Percentiles rank a stretch among this genome's conserved stretches.
These are phyloP conservation scores for Fusarium sp. DNA, from an alignment of 2,329 filamentous ascomycete species.

Conservation along the genomic window DNA sequence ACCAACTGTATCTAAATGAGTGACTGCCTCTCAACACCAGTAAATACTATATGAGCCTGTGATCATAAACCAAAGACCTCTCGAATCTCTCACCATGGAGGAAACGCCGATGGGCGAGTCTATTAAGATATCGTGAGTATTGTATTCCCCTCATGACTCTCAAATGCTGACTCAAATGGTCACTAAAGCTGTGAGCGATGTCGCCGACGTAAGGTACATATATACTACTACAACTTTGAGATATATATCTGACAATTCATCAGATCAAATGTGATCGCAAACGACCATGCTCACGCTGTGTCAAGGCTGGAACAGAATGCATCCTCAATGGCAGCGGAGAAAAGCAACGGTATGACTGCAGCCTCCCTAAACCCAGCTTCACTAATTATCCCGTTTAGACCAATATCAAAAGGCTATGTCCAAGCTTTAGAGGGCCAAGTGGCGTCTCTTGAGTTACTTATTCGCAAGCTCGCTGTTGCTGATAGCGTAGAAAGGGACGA, in stretches of 20 bases:
- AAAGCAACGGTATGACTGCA: constrained; percentile 54
- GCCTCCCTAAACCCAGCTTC: neutral
- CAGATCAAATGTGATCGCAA: constrained; percentile 67
- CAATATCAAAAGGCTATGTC: constrained; percentile 60
- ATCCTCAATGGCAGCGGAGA: constrained; percentile 57
- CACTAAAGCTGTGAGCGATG: constrained; percentile 57
- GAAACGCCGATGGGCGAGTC: constrained; percentile 53
- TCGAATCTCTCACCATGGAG: constrained; percentile 43
- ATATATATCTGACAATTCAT: neutral
- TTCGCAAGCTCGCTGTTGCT: constrained; percentile 58
- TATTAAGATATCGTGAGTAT: constrained; percentile 54
- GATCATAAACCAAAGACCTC: neutral
- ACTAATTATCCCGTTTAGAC: constrained; percentile 48
- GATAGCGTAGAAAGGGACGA: constrained; percentile 55
- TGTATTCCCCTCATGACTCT: constrained; percentile 20
- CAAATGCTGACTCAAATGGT: constrained; percentile 20
- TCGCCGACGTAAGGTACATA: constrained; percentile 56
- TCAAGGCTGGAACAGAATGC: constrained; percentile 57
- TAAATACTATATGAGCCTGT: neutral
- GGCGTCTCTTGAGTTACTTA: constrained; percentile 59
- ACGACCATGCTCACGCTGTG: constrained; percentile 63
- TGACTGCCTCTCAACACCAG: neutral
- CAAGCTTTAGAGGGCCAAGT: constrained; percentile 62
- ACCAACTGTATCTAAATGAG: neutral
- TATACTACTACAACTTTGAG: neutral